Evolutionary conservation across 2,329 filamentous ascomycete genomes (phyloP).

Genomic region (Graphium sp.): DNA sequence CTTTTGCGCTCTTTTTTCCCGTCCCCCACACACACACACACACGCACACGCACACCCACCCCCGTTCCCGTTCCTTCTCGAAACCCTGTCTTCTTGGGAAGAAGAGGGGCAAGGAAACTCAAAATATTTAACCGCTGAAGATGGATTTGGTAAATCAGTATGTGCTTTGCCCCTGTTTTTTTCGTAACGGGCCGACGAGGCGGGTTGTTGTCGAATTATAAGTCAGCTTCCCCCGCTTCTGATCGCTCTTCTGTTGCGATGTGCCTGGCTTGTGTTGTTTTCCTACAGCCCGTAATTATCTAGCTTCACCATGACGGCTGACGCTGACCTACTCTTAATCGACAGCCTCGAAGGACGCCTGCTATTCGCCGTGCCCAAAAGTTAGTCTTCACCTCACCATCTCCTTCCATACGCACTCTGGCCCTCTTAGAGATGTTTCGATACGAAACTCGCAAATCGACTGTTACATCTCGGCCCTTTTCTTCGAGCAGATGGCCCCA

Average conservation of each 20-base stretch:
- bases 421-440: no score
- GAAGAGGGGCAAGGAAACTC: slow-evolving; percentile 3
- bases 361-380: slow-evolving; percentile 96
- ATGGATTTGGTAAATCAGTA: slow-evolving; percentile 40
- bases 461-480: no score
- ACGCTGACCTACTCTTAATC: slow-evolving; percentile 3
- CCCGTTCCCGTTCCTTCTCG: neutral
- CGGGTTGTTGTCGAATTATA: slow-evolving; percentile 3
- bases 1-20: slow-evolving; percentile 1
- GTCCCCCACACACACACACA: no score
- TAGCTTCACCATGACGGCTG: neutral
- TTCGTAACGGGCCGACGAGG: neutral
- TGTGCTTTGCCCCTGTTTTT: slow-evolving; percentile 10
- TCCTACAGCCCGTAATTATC: neutral
- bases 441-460: no score
- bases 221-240: no score
- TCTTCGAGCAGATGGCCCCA: no score
- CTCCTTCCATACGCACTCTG: slow-evolving; percentile 1
- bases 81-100: slow-evolving; percentile 3
- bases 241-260: no score
- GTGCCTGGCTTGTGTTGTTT: slow-evolving; percentile 9
- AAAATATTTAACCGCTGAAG: slow-evolving; percentile 4
- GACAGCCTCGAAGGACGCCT: slow-evolving; percentile 79
- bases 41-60: slow-evolving; percentile 9
- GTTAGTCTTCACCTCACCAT: slow-evolving; percentile 49